Evolutionary conservation across 176 grass and related monocot species (phyloP).

Genomic region (Metroxylon sagu): DNA sequence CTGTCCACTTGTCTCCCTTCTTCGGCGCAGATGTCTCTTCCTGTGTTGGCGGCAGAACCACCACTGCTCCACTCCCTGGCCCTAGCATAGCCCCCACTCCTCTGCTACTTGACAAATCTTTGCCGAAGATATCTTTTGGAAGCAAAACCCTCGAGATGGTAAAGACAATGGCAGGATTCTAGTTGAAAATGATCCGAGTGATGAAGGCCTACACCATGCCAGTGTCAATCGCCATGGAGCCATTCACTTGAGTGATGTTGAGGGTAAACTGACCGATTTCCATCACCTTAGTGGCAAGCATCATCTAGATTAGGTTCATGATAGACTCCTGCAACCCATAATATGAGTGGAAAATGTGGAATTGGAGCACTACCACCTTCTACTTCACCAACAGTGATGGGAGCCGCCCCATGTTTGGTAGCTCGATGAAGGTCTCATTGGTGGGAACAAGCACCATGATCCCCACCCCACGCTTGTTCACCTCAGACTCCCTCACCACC

Average conservation of each 20-base stretch:
- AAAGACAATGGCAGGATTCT: slow-evolving; percentile 78
- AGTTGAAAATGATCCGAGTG: slow-evolving; percentile 91
- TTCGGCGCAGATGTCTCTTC: no score
- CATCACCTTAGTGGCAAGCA: slow-evolving; percentile 63
- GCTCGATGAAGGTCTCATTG: slow-evolving; percentile 70
- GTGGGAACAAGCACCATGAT: slow-evolving; percentile 90
- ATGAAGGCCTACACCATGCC: slow-evolving; percentile 88
- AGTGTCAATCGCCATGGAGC: slow-evolving; percentile 86
- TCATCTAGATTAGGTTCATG: slow-evolving; percentile 88
- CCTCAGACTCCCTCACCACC: slow-evolving; percentile 57
- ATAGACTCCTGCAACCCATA: slow-evolving; percentile 93
- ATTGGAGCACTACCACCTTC: slow-evolving; percentile 76
- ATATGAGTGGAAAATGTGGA: slow-evolving; percentile 93
- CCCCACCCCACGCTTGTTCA: slow-evolving; percentile 69
- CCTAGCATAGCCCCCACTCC: neutral
- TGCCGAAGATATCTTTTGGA: slow-evolving; percentile 68
- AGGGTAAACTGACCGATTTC: slow-evolving; percentile 77
- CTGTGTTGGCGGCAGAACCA: no score
- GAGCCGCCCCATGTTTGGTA: slow-evolving; percentile 60
- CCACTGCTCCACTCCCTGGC: neutral
- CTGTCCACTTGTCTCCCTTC: no score
- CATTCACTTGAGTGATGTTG: slow-evolving; percentile 86
- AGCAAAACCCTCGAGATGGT: slow-evolving; percentile 84
- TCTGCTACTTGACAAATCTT: neutral
- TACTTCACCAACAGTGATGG: slow-evolving; percentile 71